Evolutionary conservation across 306 rosid genomes (phyloP), one percentile per base, ranked within the genome.

Genomic region (Dicorynia guianensis): DNA sequence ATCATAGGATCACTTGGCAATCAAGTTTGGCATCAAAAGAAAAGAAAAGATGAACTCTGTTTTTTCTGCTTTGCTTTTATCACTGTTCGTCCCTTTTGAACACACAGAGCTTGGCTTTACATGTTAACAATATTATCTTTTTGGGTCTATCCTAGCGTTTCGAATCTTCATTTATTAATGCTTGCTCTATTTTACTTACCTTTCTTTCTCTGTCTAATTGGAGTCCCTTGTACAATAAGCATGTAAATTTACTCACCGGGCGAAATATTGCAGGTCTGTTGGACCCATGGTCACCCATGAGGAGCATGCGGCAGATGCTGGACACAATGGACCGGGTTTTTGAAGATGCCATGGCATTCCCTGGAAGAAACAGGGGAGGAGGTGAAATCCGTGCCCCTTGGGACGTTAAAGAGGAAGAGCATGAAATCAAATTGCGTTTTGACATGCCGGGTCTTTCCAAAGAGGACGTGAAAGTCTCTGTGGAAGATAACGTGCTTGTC

Each of bases 401-500:
- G 97, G 93, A 93, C 63, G 84, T 91, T 58, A 80, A 84, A 77
- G 96, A 93, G 1, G 87, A 85, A 4, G 96, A 93, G 38, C 42
- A 89, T 2, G 90, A 89, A 71, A 84, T 93, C 69, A 88, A 50
- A 68, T 77, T 91, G 90, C 71, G 97, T 63, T 87, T 91, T 20
- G 97, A 93, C 90, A 89, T 93, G 96, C 98, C 97, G 0, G 98
- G 98, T 19, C 86, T 93, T 0, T 83, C 90, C 9, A 93, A 89
- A 69, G 93, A 89, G 30, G 88, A 91, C 61, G 94, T 91, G 20
- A 91, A 88, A 67, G 91, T 93, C 4, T 83, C 85, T 3, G 75
- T 93, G 5, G 97, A 89, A 57, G 92, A 88, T 33, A 80, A 87
- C 46, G 76, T 89, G 13, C 91, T 93, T 57, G 86, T 88, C 11